Evolutionary conservation across 2,329 filamentous ascomycete genomes (phyloP).

Genomic region (Trichoderma sp.): DNA sequence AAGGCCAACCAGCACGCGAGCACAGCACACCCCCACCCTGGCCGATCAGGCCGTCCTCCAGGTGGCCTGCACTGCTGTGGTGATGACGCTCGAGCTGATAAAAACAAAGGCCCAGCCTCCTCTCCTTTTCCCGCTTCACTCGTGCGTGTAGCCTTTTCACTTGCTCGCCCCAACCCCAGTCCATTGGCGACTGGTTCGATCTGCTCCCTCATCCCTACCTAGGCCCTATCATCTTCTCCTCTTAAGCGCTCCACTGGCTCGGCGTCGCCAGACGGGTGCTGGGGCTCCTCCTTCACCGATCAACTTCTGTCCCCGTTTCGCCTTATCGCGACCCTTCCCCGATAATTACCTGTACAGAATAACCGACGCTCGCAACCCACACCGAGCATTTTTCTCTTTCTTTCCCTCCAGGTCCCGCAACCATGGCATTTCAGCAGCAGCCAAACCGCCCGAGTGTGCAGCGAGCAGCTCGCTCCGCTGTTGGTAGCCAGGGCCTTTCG

Average conservation of each 20-base stretch:
- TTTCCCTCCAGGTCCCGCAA: neutral
- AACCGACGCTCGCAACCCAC: conserved; percentile 17
- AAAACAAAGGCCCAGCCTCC: conserved; percentile 6
- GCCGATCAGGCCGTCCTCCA: conserved; percentile 6
- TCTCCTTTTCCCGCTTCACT: neutral
- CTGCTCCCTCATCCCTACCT: neutral
- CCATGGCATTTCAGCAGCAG: conserved; percentile 62
- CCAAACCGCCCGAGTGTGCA: conserved; percentile 53
- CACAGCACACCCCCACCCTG: conserved; percentile 11
- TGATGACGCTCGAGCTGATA: conserved; percentile 8
- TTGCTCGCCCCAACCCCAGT: neutral
- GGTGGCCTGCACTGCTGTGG: neutral
- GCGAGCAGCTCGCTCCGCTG: conserved; percentile 44
- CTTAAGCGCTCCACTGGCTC: conserved; percentile 9
- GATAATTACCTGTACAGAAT: conserved; percentile 6
- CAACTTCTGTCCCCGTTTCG: neutral
- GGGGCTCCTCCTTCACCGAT: conserved; percentile 12
- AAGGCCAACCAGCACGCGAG: conserved; percentile 21
- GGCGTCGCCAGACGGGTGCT: neutral
- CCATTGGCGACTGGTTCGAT: conserved; percentile 11
- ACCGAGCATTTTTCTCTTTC: neutral
- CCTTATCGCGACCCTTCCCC: conserved; percentile 15
- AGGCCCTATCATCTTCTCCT: neutral
- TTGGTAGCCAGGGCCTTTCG: conserved; percentile 38
- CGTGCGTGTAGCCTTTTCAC: neutral